phyloP scores from a whole-genome alignment of 2,329 filamentous ascomycete genomes.

The Ophiostoma sp. region DNA sequence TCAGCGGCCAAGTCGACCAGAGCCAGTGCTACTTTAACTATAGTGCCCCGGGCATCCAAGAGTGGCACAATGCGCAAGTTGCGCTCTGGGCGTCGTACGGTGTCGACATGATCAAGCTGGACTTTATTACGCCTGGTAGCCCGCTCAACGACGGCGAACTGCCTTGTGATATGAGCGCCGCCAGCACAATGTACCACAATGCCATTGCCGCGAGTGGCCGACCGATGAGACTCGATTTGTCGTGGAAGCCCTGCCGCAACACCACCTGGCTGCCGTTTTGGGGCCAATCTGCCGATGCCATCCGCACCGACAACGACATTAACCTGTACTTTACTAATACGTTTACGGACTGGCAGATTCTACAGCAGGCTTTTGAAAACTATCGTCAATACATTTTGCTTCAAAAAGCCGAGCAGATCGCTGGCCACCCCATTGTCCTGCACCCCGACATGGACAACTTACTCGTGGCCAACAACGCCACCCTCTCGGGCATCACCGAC shows the following conservation, averaged over 20 bases:
- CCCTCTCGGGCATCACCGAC: slow-evolving; percentile 4
- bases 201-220: neutral
- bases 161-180: too few relatives aligned
- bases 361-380: neutral
- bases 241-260: neutral
- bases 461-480: neutral
- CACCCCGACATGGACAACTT: slow-evolving; percentile 7
- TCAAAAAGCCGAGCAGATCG: too few relatives aligned
- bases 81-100: slow-evolving; percentile 4
- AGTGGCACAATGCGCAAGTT: neutral
- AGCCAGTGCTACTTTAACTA: slow-evolving; percentile 8
- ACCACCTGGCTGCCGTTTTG: neutral
- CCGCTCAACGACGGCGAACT: neutral
- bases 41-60: neutral
- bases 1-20: too few relatives aligned
- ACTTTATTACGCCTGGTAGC: neutral
- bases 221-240: neutral
- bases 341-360: neutral
- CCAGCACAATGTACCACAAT: neutral
- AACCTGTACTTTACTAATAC: neutral
- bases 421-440: too few relatives aligned
- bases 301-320: neutral
- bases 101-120: slow-evolving; percentile 9
- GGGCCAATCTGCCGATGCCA: neutral
- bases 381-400: neutral